These are phyloP conservation scores for Lasiodiplodia sp. DNA, from an alignment of 2,329 filamentous ascomycete genomes.

Conservation along the genomic window DNA sequence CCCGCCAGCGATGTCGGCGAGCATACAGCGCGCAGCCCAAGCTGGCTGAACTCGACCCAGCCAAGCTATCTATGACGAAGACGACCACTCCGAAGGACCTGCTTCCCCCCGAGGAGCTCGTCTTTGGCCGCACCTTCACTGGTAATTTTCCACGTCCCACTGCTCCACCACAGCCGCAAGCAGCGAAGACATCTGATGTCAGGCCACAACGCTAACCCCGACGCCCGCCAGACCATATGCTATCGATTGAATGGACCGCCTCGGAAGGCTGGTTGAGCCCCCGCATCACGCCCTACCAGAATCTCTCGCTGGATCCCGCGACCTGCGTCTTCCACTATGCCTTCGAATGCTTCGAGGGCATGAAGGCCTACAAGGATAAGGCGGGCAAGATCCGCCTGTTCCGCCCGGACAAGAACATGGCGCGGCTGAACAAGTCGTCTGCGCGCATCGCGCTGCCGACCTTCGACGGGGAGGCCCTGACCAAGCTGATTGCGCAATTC, in stretches of 20 bases:
- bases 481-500: slow-evolving; percentile 81
- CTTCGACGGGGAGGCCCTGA: slow-evolving; percentile 76
- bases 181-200: slow-evolving; percentile 6
- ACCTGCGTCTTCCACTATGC: slow-evolving; percentile 99
- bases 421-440: slow-evolving; percentile 87
- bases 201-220: slow-evolving; percentile 22
- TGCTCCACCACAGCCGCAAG: neutral
- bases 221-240: slow-evolving; percentile 82
- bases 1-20: slow-evolving; percentile 55
- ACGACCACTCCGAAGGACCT: slow-evolving; percentile 78
- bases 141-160: slow-evolving; percentile 58
- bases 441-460: slow-evolving; percentile 92
- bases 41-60: slow-evolving; percentile 76
- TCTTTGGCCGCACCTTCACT: slow-evolving; percentile 92
- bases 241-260: slow-evolving; percentile 91
- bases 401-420: slow-evolving; percentile 96
- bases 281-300: slow-evolving; percentile 91
- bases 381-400: slow-evolving; percentile 83
- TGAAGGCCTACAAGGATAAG: slow-evolving; percentile 97
- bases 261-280: slow-evolving; percentile 82
- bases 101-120: slow-evolving; percentile 77
- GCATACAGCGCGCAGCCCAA: slow-evolving; percentile 60
- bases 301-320: slow-evolving; percentile 93
- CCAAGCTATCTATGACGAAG: slow-evolving; percentile 75
- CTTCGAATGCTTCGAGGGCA: slow-evolving; percentile 97